A percentile compares a stretch with the other conserved stretches of the same genome.
phyloP scores from a whole-genome alignment of 768 basidiomycete species.

The Lentinus tigrinus region DNA sequence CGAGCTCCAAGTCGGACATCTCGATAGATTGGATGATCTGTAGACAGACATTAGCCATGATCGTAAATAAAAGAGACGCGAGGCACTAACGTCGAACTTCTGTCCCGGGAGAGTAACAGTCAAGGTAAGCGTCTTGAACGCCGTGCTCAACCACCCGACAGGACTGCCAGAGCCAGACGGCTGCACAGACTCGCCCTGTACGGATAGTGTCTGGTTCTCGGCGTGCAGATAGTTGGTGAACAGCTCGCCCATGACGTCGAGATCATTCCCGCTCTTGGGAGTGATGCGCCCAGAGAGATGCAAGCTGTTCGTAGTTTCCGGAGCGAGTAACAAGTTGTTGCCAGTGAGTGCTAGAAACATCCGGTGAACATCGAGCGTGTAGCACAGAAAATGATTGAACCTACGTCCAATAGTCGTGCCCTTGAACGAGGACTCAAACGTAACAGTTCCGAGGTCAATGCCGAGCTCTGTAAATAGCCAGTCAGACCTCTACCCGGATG shows the following conservation, averaged over 20 bases:
- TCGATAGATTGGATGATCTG: conserved; percentile 65
- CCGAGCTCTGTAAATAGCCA: conserved; percentile 53
- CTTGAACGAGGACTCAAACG: conserved; percentile 62
- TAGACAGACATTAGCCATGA: background rate
- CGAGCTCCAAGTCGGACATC: conserved; percentile 55
- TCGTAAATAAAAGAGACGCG: background rate
- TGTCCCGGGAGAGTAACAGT: conserved; percentile 62
- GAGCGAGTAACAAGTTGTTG: conserved; percentile 47
- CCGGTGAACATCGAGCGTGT: background rate
- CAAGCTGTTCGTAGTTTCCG: conserved; percentile 44
- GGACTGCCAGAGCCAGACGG: conserved; percentile 45
- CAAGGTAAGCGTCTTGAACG: conserved; percentile 65
- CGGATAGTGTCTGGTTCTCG: conserved; percentile 58
- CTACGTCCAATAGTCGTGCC: conserved; percentile 59
- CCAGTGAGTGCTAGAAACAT: conserved; percentile 49
- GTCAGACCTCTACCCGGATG: background rate
- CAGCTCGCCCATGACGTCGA: conserved; percentile 56
- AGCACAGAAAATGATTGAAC: conserved; percentile 21
- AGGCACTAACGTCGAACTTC: conserved; percentile 41
- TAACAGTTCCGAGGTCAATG: conserved; percentile 64
- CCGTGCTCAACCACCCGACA: conserved; percentile 65
- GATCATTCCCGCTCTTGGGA: conserved; percentile 54
- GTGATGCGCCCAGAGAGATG: conserved; percentile 65
- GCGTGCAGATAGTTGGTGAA: conserved; percentile 67
- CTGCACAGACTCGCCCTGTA: conserved; percentile 59